Evolutionary conservation across 208 protist species (phyloP).

Genomic region (Trypanosoma mega): DNA sequence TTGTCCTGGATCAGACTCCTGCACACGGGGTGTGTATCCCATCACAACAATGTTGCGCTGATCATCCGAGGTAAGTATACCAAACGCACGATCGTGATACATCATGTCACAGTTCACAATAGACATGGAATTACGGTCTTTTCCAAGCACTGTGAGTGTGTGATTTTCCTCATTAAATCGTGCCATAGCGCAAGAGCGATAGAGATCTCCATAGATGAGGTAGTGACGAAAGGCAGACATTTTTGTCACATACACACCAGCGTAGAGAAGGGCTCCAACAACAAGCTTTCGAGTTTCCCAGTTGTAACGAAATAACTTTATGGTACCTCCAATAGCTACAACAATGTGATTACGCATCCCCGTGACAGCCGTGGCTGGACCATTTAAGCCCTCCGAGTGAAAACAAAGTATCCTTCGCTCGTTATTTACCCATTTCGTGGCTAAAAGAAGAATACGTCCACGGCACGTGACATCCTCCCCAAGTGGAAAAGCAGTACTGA

Average conservation of each 20-base stretch:
- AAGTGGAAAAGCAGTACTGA: conserved; percentile 83
- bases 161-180: conserved; percentile 76
- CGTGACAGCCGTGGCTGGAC: conserved; percentile 76
- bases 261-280: conserved; percentile 78
- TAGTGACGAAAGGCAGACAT: conserved; percentile 74
- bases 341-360: conserved; percentile 61
- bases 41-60: conserved; percentile 70
- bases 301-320: conserved; percentile 83
- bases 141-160: conserved; percentile 75
- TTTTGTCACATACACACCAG: conserved; percentile 76
- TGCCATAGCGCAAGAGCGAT: conserved; percentile 59
- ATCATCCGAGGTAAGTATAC: conserved; percentile 70
- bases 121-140: conserved; percentile 55
- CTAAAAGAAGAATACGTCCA: conserved; percentile 64
- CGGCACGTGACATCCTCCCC: conserved; percentile 84
- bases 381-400: conserved; percentile 74
- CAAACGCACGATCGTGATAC: conserved; percentile 72
- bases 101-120: conserved; percentile 70
- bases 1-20: conserved; percentile 22
- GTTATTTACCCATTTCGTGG: conserved; percentile 31
- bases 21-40: conserved; percentile 73
- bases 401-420: conserved; percentile 38
- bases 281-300: conserved; percentile 44
- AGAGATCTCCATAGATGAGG: conserved; percentile 80
- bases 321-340: conserved; percentile 77